These are phyloP conservation scores for Ceratobasidium sp. DNA, from an alignment of 1,284 basidiomycete species.

Conservation along the genomic window DNA sequence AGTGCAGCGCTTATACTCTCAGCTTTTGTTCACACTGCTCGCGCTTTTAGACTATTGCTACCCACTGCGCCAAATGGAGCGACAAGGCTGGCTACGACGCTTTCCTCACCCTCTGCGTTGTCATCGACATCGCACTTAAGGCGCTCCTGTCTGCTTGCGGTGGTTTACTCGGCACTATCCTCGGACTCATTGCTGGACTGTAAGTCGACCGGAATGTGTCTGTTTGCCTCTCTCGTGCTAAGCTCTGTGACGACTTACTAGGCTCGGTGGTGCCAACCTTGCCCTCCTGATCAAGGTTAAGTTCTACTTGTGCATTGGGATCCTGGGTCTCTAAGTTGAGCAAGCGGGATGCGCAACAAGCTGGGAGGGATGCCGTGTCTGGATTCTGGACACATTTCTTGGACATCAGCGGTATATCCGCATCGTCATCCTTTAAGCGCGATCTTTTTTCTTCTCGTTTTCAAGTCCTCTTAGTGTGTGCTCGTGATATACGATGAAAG, in stretches of 20 bases:
- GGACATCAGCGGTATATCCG: too few relatives aligned
- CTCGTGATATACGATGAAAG: too few relatives aligned
- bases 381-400: not conserved
- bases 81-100: constrained; percentile 42
- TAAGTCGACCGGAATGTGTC: not conserved
- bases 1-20: not conserved
- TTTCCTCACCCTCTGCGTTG: constrained; percentile 21
- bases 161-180: constrained; percentile 26
- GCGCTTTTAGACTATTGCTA: not conserved
- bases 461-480: too few relatives aligned
- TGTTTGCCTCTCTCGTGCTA: too few relatives aligned
- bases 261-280: constrained; percentile 24
- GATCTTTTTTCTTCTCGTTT: too few relatives aligned
- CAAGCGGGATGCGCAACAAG: not conserved
- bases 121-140: constrained; percentile 40
- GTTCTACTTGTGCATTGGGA: constrained; percentile 31
- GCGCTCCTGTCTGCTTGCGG: constrained; percentile 25
- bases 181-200: constrained; percentile 31
- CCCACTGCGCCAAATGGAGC: constrained; percentile 40
- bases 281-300: constrained; percentile 43
- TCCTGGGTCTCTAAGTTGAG: constrained; percentile 32
- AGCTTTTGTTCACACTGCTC: not conserved
- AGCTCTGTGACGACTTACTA: not conserved
- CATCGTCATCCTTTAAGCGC: too few relatives aligned
- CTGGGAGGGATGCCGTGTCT: not conserved